Evolutionary conservation across 1,139 yeast genomes (phyloP).

Genomic region (Entelexis paramagnoliae): DNA sequence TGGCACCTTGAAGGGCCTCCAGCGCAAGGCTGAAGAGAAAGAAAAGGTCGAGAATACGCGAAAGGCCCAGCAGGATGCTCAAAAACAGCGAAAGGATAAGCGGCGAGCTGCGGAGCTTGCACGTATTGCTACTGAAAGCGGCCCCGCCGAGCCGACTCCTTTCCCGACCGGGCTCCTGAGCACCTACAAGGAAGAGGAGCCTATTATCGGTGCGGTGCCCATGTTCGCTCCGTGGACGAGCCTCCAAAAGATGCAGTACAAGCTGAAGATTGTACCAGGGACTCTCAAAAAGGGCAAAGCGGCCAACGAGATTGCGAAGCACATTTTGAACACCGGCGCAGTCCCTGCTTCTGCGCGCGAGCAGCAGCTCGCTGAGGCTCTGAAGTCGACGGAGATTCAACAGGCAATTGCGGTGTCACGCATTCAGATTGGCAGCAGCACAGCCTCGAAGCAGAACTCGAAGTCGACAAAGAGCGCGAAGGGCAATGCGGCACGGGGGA

Average conservation of each 20-base stretch:
- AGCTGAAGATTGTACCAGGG: constrained; percentile 81
- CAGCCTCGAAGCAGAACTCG: constrained; percentile 2
- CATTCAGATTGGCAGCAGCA: constrained; percentile 12
- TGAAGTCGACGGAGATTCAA: constrained; percentile 21
- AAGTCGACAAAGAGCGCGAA: neutral
- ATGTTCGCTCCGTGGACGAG: constrained; percentile 92
- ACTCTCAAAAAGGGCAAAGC: constrained; percentile 82
- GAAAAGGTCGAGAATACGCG: constrained; percentile 15
- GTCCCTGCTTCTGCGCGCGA: constrained; percentile 32
- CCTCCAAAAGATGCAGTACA: constrained; percentile 62
- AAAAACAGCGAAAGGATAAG: constrained; percentile 23
- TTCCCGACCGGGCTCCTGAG: constrained; percentile 18
- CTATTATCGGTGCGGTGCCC: constrained; percentile 56
- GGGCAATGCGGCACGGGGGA: constrained; percentile 3
- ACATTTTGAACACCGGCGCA: constrained; percentile 47
- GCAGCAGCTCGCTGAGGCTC: constrained; percentile 17
- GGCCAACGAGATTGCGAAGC: constrained; percentile 53
- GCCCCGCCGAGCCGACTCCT: constrained; percentile 22
- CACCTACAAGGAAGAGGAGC: constrained; percentile 30
- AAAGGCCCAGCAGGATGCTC: constrained; percentile 16
- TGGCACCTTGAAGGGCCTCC: constrained; percentile 44
- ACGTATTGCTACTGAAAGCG: constrained; percentile 38
- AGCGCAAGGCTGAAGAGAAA: constrained; percentile 25
- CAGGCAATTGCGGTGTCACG: constrained; percentile 21
- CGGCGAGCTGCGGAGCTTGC: constrained; percentile 32